Evolutionary conservation across 2,329 filamentous ascomycete species (phyloP).

Genomic region (Stemphylium beticola): DNA sequence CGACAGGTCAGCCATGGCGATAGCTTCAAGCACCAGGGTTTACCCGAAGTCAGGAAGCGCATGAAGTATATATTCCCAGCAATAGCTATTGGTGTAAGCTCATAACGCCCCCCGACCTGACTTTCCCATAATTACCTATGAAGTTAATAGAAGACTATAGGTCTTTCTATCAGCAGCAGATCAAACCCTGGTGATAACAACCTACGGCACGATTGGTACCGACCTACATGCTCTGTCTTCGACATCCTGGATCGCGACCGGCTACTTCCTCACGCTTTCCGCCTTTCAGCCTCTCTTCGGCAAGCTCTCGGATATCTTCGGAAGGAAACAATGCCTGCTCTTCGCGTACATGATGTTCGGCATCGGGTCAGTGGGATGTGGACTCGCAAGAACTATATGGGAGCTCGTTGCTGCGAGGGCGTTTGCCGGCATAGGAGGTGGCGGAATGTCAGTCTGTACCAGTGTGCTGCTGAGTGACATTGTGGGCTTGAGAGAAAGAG

Average conservation of each 20-base stretch:
- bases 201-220: constrained; percentile 78
- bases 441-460: constrained; percentile 73
- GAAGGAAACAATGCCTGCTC: constrained; percentile 69
- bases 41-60: constrained; percentile 57
- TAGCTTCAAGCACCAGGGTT: constrained; percentile 50
- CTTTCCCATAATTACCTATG: neutral
- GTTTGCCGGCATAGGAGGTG: constrained; percentile 70
- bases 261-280: constrained; percentile 75
- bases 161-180: constrained; percentile 75
- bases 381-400: constrained; percentile 66
- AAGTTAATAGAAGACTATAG: constrained; percentile 48
- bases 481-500: constrained; percentile 71
- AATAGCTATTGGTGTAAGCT: constrained; percentile 65
- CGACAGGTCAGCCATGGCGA: constrained; percentile 42
- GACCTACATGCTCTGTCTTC: constrained; percentile 76
- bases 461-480: constrained; percentile 74
- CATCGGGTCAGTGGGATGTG: constrained; percentile 68
- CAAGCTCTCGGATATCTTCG: constrained; percentile 73
- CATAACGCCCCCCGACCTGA: neutral
- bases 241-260: constrained; percentile 74
- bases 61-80: constrained; percentile 67
- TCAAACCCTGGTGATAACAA: constrained; percentile 78
- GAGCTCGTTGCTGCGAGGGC: constrained; percentile 71
- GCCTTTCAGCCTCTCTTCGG: constrained; percentile 78
- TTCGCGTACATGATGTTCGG: constrained; percentile 70